Evolutionary conservation across 495 filamentous ascomycete genomes (phyloP).

Genomic region (Amniculicola lignicola): DNA sequence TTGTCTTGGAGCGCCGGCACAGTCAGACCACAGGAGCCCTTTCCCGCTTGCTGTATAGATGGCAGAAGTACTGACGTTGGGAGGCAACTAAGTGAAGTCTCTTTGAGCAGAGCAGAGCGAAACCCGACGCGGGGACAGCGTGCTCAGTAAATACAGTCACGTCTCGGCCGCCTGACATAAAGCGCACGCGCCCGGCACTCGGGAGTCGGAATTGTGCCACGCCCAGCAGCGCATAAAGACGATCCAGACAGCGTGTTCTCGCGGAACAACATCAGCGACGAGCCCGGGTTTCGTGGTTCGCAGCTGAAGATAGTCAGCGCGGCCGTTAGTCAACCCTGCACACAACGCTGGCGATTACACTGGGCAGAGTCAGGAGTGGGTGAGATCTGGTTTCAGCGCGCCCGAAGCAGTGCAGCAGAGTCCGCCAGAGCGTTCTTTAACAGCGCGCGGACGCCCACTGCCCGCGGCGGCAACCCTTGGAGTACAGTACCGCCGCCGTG

Average conservation of each 20-base stretch:
- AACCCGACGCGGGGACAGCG: too few relatives aligned
- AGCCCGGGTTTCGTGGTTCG: conserved; percentile 15
- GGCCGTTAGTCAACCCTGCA: conserved; percentile 33
- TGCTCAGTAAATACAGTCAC: too few relatives aligned
- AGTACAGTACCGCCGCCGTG: too few relatives aligned
- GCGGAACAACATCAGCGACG: conserved; percentile 3
- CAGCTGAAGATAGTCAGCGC: conserved; percentile 22
- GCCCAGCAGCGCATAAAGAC: conserved; percentile 2
- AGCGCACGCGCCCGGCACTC: too few relatives aligned
- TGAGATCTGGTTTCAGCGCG: conserved; percentile 32
- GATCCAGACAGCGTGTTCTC: conserved; percentile 1
- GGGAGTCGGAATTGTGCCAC: not conserved
- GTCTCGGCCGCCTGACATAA: too few relatives aligned
- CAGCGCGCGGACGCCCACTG: not conserved
- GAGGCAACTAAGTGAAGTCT: too few relatives aligned
- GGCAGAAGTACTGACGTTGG: too few relatives aligned
- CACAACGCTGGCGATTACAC: conserved; percentile 24
- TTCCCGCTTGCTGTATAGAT: too few relatives aligned
- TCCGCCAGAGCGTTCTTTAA: conserved; percentile 7
- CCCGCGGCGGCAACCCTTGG: not conserved
- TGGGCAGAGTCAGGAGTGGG: conserved; percentile 28
- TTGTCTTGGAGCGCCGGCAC: conserved; percentile 6
- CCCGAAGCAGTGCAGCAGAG: conserved; percentile 16
- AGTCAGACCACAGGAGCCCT: conserved; percentile 21
- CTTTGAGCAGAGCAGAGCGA: too few relatives aligned